Conservation (phyloP, 2,329 filamentous ascomycete genomes). For the Cordyceps javanica region DNA sequence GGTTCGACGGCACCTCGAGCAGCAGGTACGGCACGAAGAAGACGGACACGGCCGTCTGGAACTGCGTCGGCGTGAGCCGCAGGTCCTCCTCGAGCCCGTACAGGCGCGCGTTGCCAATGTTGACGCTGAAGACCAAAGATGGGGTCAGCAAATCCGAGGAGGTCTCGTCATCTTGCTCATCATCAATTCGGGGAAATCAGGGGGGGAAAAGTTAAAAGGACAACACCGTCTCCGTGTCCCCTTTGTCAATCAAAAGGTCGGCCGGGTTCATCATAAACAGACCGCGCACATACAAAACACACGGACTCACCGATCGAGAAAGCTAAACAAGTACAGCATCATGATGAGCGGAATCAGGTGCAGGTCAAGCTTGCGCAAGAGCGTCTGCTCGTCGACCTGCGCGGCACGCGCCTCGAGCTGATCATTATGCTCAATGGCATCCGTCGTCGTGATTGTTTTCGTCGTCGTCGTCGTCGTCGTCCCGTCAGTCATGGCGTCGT, state of each 20-base stretch:
- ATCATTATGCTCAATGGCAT: slow-evolving; percentile 1
- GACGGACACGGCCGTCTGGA: slow-evolving; percentile 61
- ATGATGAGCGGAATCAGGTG: slow-evolving; percentile 62
- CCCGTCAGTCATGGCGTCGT: not conserved
- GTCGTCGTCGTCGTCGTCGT: slow-evolving; percentile 5
- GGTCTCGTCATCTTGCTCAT: too few species aligned
- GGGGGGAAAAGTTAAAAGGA: slow-evolving; percentile 10
- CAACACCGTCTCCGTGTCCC: too few species aligned
- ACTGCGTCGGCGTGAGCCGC: slow-evolving; percentile 54
- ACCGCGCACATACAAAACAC: too few species aligned
- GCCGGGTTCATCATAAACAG: too few species aligned
- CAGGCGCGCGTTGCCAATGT: slow-evolving; percentile 66
- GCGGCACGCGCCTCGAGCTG: slow-evolving; percentile 16
- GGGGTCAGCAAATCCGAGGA: not conserved
- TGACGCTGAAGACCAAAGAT: slow-evolving; percentile 40
- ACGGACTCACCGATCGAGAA: slow-evolving; percentile 57
- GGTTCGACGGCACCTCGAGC: slow-evolving; percentile 60
- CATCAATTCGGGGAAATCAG: too few species aligned
- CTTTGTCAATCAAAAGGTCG: too few species aligned
- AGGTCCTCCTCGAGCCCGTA: slow-evolving; percentile 61
- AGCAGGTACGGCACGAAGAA: slow-evolving; percentile 59
- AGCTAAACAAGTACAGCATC: slow-evolving; percentile 67
- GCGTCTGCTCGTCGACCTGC: slow-evolving; percentile 39
- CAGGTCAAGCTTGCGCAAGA: slow-evolving; percentile 59
- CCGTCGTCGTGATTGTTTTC: not conserved